Evolutionary conservation across 768 basidiomycete genomes (phyloP).

Genomic region (Crucibulum laeve): DNA sequence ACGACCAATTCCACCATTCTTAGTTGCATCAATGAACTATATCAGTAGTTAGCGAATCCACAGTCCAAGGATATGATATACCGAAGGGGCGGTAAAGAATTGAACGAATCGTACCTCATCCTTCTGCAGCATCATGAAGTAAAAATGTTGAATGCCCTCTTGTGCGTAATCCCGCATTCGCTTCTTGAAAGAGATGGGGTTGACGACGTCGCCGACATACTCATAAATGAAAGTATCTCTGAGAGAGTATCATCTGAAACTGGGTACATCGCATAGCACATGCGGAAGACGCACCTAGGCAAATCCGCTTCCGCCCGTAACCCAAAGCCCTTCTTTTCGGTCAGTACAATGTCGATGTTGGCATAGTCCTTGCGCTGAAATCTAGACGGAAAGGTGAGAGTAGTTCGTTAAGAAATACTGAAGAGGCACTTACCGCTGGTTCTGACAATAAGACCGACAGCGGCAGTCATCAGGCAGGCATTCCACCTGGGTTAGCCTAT

Average conservation of each 20-base stretch:
- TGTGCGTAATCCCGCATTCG: slow-evolving; percentile 92
- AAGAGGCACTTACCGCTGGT: slow-evolving; percentile 71
- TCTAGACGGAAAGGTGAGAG: slow-evolving; percentile 34
- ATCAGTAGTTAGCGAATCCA: not conserved
- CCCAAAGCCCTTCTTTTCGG: slow-evolving; percentile 95
- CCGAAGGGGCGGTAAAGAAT: not conserved
- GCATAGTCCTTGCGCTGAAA: slow-evolving; percentile 88
- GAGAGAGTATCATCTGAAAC: slow-evolving; percentile 10
- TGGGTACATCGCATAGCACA: not conserved
- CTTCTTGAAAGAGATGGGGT: slow-evolving; percentile 80
- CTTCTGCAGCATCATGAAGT: slow-evolving; percentile 99
- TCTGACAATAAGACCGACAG: slow-evolving; percentile 77
- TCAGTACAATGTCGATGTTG: slow-evolving; percentile 83
- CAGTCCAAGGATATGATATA: not conserved
- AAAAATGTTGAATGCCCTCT: slow-evolving; percentile 94
- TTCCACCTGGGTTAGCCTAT: slow-evolving; percentile 94
- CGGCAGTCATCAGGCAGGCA: slow-evolving; percentile 90
- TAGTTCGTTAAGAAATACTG: slow-evolving; percentile 4
- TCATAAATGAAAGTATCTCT: slow-evolving; percentile 96
- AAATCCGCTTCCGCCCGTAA: slow-evolving; percentile 72
- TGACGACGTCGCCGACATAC: slow-evolving; percentile 96
- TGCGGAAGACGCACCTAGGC: slow-evolving; percentile 44
- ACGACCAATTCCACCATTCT: slow-evolving; percentile 92
- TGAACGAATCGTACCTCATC: no score
- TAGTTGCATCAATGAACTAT: slow-evolving; percentile 97